Conservation (phyloP, 257 asterid genomes). For the Nicotiana paniculata region DNA sequence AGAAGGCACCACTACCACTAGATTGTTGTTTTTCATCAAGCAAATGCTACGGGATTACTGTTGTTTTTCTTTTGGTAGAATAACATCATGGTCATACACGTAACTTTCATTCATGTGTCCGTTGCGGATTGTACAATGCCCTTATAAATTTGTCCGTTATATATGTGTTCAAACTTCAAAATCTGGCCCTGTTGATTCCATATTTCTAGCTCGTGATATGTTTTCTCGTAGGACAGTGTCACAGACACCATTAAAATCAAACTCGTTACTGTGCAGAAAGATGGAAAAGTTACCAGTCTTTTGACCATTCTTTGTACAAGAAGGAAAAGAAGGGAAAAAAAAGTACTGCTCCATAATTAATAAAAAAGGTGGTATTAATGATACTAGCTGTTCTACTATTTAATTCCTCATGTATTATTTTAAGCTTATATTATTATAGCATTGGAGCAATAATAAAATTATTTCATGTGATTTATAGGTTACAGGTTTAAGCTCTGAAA, state of each 20-base stretch:
- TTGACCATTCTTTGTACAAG: neutral
- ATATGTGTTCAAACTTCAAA: neutral
- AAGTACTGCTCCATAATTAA: too few species aligned
- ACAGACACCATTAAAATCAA: neutral
- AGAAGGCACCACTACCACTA: too few species aligned
- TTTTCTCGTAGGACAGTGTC: neutral
- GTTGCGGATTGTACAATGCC: constrained; percentile 2
- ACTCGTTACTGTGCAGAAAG: neutral
- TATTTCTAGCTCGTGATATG: neutral
- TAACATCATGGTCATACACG: neutral
- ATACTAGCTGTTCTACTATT: too few species aligned
- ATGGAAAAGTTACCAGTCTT: neutral
- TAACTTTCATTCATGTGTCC: constrained; percentile 12
- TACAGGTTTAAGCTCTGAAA: fast-evolving
- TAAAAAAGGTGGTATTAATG: too few species aligned
- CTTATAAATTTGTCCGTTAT: constrained; percentile 8
- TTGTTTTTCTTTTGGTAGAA: too few species aligned
- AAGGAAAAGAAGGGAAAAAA: too few species aligned
- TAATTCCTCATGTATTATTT: too few species aligned
- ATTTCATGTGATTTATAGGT: too few species aligned
- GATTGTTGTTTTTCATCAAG: too few species aligned
- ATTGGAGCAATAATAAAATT: too few species aligned
- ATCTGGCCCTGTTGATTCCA: neutral
- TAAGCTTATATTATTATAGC: too few species aligned
- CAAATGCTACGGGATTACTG: too few species aligned